Percentiles rank a stretch among this genome's conserved stretches.
Conservation (phyloP, 2,329 filamentous ascomycete species). For the Zasmidium cellare region DNA sequence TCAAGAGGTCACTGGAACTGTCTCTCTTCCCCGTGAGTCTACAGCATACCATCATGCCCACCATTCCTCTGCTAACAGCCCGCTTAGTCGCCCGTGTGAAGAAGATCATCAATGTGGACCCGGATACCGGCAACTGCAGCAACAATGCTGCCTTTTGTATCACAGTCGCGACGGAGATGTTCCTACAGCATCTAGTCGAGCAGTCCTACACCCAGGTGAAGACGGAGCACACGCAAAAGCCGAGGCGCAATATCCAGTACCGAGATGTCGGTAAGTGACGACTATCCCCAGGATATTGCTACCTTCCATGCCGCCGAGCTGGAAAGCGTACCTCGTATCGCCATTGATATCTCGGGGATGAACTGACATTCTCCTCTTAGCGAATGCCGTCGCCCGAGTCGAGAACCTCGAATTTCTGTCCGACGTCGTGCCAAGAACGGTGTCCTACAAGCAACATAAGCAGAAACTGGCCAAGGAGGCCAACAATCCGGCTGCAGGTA, state of each 20-base stretch:
- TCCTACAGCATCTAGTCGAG: slow-evolving; percentile 86
- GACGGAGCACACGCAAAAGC: slow-evolving; percentile 73
- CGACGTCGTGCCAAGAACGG: slow-evolving; percentile 86
- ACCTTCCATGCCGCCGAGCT: no score
- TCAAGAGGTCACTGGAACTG: slow-evolving; percentile 80
- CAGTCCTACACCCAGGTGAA: slow-evolving; percentile 87
- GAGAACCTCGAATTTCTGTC: slow-evolving; percentile 94
- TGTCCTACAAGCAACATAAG: slow-evolving; percentile 77
- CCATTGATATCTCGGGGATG: no score
- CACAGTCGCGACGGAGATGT: slow-evolving; percentile 91
- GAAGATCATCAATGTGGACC: slow-evolving; percentile 88
- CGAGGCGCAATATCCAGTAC: slow-evolving; percentile 91
- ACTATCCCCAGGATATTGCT: no score
- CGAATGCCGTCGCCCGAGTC: slow-evolving; percentile 79
- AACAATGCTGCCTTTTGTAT: slow-evolving; percentile 95
- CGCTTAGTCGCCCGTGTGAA: slow-evolving; percentile 83
- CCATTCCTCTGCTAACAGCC: slow-evolving; percentile 15
- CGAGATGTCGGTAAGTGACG: slow-evolving; percentile 73
- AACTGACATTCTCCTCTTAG: no score
- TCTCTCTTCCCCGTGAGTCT: slow-evolving; percentile 75
- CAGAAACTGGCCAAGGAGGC: slow-evolving; percentile 44
- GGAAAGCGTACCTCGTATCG: no score
- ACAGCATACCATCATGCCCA: no score
- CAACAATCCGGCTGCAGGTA: slow-evolving; percentile 8
- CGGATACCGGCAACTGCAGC: slow-evolving; percentile 81